Evolutionary conservation across 2,329 filamentous ascomycete genomes (phyloP).

Genomic region (Kalaharituber pfeilii): DNA sequence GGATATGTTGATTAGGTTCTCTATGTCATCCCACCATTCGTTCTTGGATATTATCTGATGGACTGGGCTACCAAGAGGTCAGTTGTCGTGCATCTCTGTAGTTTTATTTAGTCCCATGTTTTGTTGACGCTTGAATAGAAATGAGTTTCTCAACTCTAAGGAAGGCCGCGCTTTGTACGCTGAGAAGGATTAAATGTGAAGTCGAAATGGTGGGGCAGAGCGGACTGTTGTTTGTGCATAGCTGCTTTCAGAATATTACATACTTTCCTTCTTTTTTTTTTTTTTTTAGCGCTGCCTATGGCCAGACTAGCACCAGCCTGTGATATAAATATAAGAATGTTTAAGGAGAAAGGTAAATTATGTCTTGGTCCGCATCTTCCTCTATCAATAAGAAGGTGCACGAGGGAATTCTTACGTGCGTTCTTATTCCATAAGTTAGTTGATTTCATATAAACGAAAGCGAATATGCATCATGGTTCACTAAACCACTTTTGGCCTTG

Average conservation of each 20-base stretch:
- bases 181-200: conserved; percentile 24
- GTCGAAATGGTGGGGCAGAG: not conserved
- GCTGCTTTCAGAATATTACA: not conserved
- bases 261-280: not conserved
- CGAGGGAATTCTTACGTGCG: not conserved
- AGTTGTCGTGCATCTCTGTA: conserved; percentile 25
- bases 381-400: no score
- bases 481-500: no score
- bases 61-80: conserved; percentile 85
- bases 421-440: not conserved
- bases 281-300: no score
- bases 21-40: conserved; percentile 66
- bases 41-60: conserved; percentile 66
- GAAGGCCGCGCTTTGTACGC: conserved; percentile 41
- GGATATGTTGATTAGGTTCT: conserved; percentile 41
- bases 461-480: not conserved
- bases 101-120: not conserved
- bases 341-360: not conserved
- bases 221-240: not conserved
- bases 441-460: not conserved
- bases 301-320: no score
- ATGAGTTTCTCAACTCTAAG: conserved; percentile 70
- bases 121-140: conserved; percentile 34
- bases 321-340: no score
- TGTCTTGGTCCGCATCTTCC: not conserved